phyloP scores from a whole-genome alignment of 106 monocot genomes.

The Posidonia australis region DNA sequence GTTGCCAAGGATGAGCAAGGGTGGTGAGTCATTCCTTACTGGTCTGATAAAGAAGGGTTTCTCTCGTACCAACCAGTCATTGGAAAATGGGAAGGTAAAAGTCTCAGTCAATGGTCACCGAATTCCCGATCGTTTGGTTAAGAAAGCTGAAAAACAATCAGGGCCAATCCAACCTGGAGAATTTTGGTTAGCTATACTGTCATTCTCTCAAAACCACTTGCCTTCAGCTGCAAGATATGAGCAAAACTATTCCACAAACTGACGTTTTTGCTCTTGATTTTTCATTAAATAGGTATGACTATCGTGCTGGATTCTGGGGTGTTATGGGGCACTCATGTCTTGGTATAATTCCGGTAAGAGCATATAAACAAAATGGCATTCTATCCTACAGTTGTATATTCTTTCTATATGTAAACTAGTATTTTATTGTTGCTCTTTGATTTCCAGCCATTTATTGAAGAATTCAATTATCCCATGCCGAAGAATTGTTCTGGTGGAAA shows the following conservation, averaged over 20 bases:
- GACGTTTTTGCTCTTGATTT: not conserved
- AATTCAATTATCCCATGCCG: slow-evolving; percentile 83
- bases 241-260: not conserved
- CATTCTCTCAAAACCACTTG: not conserved
- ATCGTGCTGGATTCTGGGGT: slow-evolving; percentile 97
- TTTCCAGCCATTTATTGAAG: slow-evolving; percentile 87
- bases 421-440: not conserved
- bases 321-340: slow-evolving; percentile 71
- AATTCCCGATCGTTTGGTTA: slow-evolving; percentile 66
- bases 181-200: slow-evolving; percentile 52
- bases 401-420: not conserved
- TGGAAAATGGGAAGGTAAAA: slow-evolving; percentile 40
- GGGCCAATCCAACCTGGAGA: slow-evolving; percentile 80
- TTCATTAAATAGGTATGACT: slow-evolving; percentile 64
- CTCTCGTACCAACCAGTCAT: slow-evolving; percentile 37
- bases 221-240: not conserved
- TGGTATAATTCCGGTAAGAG: slow-evolving; percentile 94
- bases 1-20: slow-evolving; percentile 29
- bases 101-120: slow-evolving; percentile 73
- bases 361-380: not conserved
- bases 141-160: slow-evolving; percentile 88
- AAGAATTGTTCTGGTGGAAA: slow-evolving; percentile 80
- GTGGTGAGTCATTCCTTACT: slow-evolving; percentile 67
- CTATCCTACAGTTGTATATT: not conserved
- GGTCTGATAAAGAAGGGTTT: slow-evolving; percentile 89